Conservation (phyloP, 116 monocot genomes). For the Zostera marina region DNA sequence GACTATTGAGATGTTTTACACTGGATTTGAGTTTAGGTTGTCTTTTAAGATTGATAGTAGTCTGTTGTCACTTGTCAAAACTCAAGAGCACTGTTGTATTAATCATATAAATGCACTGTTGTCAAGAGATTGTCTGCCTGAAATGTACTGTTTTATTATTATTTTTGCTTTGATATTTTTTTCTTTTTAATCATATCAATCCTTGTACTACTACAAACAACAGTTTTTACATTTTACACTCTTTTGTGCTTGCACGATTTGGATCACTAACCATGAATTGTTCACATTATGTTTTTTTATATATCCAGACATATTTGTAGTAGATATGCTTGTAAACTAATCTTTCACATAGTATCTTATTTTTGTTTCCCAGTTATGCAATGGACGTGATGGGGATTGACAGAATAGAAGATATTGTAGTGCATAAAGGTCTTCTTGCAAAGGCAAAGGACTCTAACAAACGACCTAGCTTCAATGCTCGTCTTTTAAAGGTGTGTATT, state of each 20-base stretch:
- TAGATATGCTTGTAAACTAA: too few species aligned
- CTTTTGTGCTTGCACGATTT: not conserved
- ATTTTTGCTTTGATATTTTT: too few species aligned
- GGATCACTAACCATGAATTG: not conserved
- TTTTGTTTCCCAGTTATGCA: slow-evolving; percentile 46
- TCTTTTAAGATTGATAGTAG: not conserved
- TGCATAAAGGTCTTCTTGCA: slow-evolving; percentile 68
- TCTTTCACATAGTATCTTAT: not conserved
- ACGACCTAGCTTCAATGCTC: slow-evolving; percentile 61
- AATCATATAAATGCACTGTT: too few species aligned
- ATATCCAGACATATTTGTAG: not conserved
- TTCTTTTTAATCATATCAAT: too few species aligned
- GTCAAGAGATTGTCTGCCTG: too few species aligned
- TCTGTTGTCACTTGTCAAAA: not conserved
- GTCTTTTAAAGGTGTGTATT: slow-evolving; percentile 53
- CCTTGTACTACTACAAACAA: too few species aligned
- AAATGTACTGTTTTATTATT: too few species aligned
- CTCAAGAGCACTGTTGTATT: too few species aligned
- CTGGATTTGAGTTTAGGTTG: not conserved
- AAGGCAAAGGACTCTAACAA: slow-evolving; percentile 75
- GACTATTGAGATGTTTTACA: not conserved
- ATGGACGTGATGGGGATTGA: slow-evolving; percentile 66
- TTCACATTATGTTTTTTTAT: not conserved
- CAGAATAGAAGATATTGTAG: slow-evolving; percentile 64
- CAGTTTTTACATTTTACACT: not conserved